Evolutionary conservation across 2,329 filamentous ascomycete genomes (phyloP), one percentile per base, ranked within the genome.

Genomic region (Thielaviopsis musarum): DNA sequence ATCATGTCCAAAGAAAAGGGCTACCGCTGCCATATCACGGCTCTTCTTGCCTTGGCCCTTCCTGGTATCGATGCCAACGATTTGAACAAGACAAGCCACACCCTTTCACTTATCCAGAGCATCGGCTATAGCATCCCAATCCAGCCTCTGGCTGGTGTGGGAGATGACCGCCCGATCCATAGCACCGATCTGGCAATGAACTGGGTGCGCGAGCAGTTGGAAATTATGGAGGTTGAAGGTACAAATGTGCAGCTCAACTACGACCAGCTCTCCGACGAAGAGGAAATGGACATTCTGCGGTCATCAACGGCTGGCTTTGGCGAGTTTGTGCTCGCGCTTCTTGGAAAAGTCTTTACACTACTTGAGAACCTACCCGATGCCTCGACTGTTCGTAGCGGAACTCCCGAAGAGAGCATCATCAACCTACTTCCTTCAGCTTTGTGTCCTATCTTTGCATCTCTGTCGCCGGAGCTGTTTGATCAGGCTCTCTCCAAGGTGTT

Each of bases 1-100:
- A 82, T 91, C 66, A 94, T 98, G 80, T 84, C 90, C 15, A 85
- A 87, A 68, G 88, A 90, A 49, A 97, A 95, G 71, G 93, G 93
- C n/a, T 96, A 93, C 69, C 81, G 93, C 62, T 97, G 93, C 67
- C 93, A 98, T 69, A 84, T 98, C 63, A 98, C 93, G 1, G 91
- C 91, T 0, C 75, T 98, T 41, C 75, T 98, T n/a, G 93, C 91
- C 5, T 77, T 98, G 62, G 89, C 91, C 4, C 75, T 98, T 34
- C 94, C 94, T 0, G 94, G 93, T 22, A 95, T 98, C 61, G 94
- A 98, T 71, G 91, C 94, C 64, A 98, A 98, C 68, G 93, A 98
- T 71, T 75, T 98, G 26, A 91, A 93, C 68, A 98, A 98, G 76
- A 97, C 93, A 0, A 81, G 95, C 65, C 88, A 95, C 70, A 94